phyloP scores from a whole-genome alignment of 306 rosid species.

The Corylus avellana region DNA sequence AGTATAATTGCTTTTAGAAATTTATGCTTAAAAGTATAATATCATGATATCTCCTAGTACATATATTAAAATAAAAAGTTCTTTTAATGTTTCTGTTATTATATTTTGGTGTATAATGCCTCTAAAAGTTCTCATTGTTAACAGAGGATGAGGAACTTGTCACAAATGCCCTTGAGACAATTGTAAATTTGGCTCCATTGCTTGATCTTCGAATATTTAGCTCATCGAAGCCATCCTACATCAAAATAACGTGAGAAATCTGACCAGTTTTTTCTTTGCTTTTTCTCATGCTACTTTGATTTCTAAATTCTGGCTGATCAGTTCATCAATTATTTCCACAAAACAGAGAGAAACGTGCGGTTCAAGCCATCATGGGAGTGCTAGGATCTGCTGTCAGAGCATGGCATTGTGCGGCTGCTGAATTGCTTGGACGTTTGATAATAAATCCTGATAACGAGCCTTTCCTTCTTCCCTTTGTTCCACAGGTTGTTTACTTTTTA shows the following conservation, averaged over 20 bases:
- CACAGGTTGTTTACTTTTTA: constrained; percentile 54
- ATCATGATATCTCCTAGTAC: neutral
- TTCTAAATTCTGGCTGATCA: constrained; percentile 29
- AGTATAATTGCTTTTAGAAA: neutral
- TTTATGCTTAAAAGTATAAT: neutral
- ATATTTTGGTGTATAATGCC: constrained; percentile 9
- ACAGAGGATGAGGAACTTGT: constrained; percentile 99
- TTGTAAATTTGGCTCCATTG: constrained; percentile 92
- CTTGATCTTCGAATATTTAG: constrained; percentile 92
- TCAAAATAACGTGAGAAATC: constrained; percentile 84
- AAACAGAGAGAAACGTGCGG: constrained; percentile 84
- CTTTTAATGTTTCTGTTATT: constrained; percentile 4
- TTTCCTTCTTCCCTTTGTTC: constrained; percentile 80
- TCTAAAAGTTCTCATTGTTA: constrained; percentile 27
- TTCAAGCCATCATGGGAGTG: constrained; percentile 92
- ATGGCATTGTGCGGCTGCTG: constrained; percentile 97
- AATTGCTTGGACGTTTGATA: constrained; percentile 90
- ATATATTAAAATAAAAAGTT: neutral
- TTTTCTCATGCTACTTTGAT: constrained; percentile 11
- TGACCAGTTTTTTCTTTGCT: constrained; percentile 7
- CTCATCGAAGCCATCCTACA: constrained; percentile 88
- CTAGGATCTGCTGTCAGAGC: constrained; percentile 79
- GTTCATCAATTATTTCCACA: constrained; percentile 6
- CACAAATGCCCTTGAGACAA: constrained; percentile 92
- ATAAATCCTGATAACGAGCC: constrained; percentile 96